These are phyloP conservation scores for Debaryomyces coudertii DNA, from an alignment of 1,139 yeast genomes.

Conservation along the genomic window DNA sequence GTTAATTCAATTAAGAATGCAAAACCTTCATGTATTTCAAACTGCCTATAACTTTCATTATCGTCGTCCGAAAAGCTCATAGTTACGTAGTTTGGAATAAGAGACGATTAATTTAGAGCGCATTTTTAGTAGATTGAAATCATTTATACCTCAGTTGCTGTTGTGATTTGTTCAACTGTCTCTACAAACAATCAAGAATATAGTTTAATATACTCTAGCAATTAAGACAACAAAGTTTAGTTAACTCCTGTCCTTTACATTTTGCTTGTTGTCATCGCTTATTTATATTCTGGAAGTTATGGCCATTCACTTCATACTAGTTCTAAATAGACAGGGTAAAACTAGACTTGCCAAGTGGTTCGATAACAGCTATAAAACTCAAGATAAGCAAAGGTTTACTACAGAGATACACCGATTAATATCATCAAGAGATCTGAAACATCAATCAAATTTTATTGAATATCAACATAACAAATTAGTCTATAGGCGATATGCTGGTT, in stretches of 20 bases:
- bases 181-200: background rate
- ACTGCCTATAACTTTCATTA: slow-evolving; percentile 33
- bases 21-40: slow-evolving; percentile 64
- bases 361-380: slow-evolving; percentile 34
- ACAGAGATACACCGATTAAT: slow-evolving; percentile 80
- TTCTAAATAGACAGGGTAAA: slow-evolving; percentile 92
- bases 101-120: background rate
- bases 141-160: background rate
- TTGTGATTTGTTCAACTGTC: background rate
- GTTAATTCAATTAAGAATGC: slow-evolving; percentile 64
- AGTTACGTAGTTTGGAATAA: background rate
- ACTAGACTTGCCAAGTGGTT: slow-evolving; percentile 86
- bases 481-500: slow-evolving; percentile 89
- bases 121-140: slow-evolving; percentile 1
- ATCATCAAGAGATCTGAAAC: slow-evolving; percentile 80
- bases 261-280: background rate
- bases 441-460: slow-evolving; percentile 79
- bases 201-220: background rate
- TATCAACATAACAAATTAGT: slow-evolving; percentile 76
- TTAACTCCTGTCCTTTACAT: background rate
- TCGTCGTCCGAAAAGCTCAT: slow-evolving; percentile 21
- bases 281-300: slow-evolving; percentile 31
- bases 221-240: background rate
- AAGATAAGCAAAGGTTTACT: slow-evolving; percentile 59
- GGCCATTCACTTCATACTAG: slow-evolving; percentile 78